Conservation (phyloP, 371 early-diverging fungal species). For the Apophysomyces sp. region DNA sequence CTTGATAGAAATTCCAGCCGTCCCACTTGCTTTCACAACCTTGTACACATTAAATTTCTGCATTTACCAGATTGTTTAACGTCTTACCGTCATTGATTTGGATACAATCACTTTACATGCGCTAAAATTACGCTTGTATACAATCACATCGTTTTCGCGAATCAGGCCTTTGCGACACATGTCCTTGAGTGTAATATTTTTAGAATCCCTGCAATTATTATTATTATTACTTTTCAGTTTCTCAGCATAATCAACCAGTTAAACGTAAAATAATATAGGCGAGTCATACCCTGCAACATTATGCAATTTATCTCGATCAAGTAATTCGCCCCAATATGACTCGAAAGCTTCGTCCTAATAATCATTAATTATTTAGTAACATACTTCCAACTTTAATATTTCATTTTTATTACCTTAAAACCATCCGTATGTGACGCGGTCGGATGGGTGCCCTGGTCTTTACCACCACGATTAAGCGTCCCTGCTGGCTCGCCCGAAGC, state of each 20-base stretch:
- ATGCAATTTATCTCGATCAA: slow-evolving; percentile 43
- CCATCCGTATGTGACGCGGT: background rate
- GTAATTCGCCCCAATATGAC: slow-evolving; percentile 39
- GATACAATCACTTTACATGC: slow-evolving; percentile 42
- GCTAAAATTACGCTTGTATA: slow-evolving; percentile 54
- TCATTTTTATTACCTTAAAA: slow-evolving; percentile 4
- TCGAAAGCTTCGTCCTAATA: slow-evolving; percentile 39
- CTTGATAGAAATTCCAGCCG: slow-evolving; percentile 44
- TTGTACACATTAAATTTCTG: slow-evolving; percentile 5
- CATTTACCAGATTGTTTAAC: background rate
- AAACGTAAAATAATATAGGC: background rate
- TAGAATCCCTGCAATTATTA: slow-evolving; percentile 40
- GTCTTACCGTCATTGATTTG: background rate
- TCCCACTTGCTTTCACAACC: slow-evolving; percentile 48
- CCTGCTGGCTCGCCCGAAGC: slow-evolving; percentile 19
- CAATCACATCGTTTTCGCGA: slow-evolving; percentile 43
- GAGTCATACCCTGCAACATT: slow-evolving; percentile 48
- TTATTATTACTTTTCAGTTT: background rate
- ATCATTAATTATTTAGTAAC: background rate
- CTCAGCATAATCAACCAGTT: background rate
- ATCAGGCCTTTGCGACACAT: slow-evolving; percentile 54
- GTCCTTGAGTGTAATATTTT: slow-evolving; percentile 48
- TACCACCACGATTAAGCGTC: background rate
- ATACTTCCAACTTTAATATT: background rate
- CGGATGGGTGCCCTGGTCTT: background rate